Base-by-base conservation (phyloP, 2,329 filamentous ascomycete genomes). In the Botrytis sinoallii region DNA sequence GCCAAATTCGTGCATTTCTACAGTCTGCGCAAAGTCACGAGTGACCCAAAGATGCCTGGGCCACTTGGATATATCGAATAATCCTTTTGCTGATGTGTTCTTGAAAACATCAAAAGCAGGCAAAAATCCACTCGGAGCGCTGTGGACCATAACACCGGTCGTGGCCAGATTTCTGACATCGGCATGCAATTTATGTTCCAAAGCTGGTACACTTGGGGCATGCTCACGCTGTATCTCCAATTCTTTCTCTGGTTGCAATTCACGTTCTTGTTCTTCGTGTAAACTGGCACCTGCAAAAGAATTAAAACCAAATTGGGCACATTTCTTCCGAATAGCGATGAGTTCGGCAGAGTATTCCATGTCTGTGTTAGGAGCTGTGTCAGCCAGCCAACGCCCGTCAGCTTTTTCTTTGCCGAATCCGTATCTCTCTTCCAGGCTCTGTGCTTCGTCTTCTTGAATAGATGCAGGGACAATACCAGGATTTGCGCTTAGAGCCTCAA, bases 181-280 rank as follows among this genome's bases (percentile, higher is more conserved):
- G 0, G 72, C 18, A 70, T 89, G 84, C 0, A 90, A 18, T 0
- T 0, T 3, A 64, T 91, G 87, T 0, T 14, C 1, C 0, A 75
- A 77, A 0, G 89, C 84, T 0, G 77, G 55, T 1, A 83, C 82
- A 0, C 80, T 73, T 0, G 79, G 77, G 0, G 89, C 87, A 1
- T 82, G 83, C 75, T 92, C 83, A 0, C 88, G 76, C 67, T 92
- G 82, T 1, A 85, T 82, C 77, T 93, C 88, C 40, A 86, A 81
- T 76, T 93, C 88, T 0, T 88, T 85, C 75, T 94, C 91, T 0
- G 89, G 89, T 0, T 88, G 84, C 0, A 93, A 82, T 75, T 93
- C 91, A 0, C 91, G 85, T 78, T 93, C 91, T 76, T 93, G 90
- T 73, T 93, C 91, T 77, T 93, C 90, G 4, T 88, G 82, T 0